Evolutionary conservation across 2,329 filamentous ascomycete species (phyloP), one percentile per base, ranked within the genome.

Genomic region (Cyanodermella asteris): DNA sequence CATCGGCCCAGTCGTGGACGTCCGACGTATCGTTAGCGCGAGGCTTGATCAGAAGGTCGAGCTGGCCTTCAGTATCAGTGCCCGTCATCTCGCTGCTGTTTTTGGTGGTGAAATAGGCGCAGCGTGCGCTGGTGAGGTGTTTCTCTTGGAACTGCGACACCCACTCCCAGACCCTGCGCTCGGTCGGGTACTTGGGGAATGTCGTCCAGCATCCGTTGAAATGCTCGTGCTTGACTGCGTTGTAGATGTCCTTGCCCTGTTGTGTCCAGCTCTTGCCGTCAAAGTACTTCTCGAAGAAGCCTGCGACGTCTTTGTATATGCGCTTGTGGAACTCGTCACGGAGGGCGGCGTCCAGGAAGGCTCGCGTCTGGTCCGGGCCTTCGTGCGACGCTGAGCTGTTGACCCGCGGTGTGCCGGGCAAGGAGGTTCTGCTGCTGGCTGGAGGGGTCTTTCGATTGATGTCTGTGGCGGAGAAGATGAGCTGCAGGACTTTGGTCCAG

Each of bases 281-380:
- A 28, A 38, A 39, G 23, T 39, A 37, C 24, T 39, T 39, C 3
- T 13, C 22, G 19, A 33, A 32, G 25, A 36, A 33, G 3, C 34
- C 33, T 6, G 28, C 24, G 9, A 38, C 34, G 24, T 28, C 25
- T 18, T 22, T 22, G 24, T 27, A 30, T 18, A 28, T 36, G 21
- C 31, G 34, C 3, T n/a, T 13, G 4, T 10, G 8, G 7, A 35
- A 31, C 27, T 39, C 34, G 11, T 34, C 24, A 26, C 38, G 34
- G 14, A 37, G 19, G 25, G 25, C 28, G 25, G 4, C 25, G 23
- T 38, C 28, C 9, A 38, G 20, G 12, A 36, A 14, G 24, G 17
- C 16, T 9, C 22, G 28, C 10, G 30, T 36, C 28, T 40, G 31
- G 25, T 38, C 34, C 18, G 11, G 3, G n/a, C 30, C 34, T 34